Base-by-base conservation (phyloP, 352 stramenopile species). In the Albugo candida region DNA sequence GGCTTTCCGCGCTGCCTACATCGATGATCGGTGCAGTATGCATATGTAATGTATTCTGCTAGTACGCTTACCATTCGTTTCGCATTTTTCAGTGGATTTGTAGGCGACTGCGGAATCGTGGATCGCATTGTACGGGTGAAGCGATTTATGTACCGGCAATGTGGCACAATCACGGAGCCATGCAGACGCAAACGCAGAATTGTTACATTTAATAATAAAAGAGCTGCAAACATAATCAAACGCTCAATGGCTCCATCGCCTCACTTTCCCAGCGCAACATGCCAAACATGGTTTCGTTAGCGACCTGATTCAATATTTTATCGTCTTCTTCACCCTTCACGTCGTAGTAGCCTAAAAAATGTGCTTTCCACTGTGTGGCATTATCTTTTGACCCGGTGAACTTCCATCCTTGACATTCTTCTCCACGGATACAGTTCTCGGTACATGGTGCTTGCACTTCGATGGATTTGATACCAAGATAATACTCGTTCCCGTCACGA, bases 221-320 rank as follows among this genome's bases (percentile, higher is more conserved):
- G n/a, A 31, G 8, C 24, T 31, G 24, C 24, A 8, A 31, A 10
- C 8, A 3, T 3, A 31, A 31, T 31, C 8, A 31, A 8, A 31
- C 24, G 24, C 70, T 86, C 2, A 86, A 58, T 20, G 74, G 74
- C 47, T 83, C 69, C 70, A 84, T 82, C 5, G 76, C 73, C 51
- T 88, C 73, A 45, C 76, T 88, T 56, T 88, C 76, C 76, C 73
- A 88, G 58, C 76, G 65, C 45, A 88, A 59, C 67, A 85, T 83
- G 21, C 70, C 71, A 52, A 88, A 88, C 73, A 85, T 88, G 50
- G 73, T 68, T 51, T 88, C 76, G 46, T 86, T 88, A 24, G 69
- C 70, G 19, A 83, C 53, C 51, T 88, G 75, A 54, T 83, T 85
- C 31, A 83, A 53, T 48, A 87, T 65, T 62, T 83, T 84, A 61